Evolutionary conservation across 2,329 filamentous ascomycete species (phyloP).

Genomic region (Cytospora paraplurivora): DNA sequence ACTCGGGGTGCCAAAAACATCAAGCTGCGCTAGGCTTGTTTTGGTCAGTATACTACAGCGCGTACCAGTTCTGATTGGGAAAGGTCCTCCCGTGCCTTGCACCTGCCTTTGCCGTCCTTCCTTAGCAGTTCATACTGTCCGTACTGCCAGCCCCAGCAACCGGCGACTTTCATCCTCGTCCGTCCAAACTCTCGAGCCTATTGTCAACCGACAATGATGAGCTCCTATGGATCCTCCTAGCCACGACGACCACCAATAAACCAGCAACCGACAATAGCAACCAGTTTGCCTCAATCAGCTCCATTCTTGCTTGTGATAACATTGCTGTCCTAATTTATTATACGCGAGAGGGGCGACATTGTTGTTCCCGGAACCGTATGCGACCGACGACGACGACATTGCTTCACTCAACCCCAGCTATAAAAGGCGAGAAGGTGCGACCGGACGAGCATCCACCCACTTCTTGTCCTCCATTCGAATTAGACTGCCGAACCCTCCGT

Average conservation of each 20-base stretch:
- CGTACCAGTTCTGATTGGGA: constrained; percentile 21
- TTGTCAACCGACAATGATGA: constrained; percentile 5
- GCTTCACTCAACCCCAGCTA: constrained; percentile 7
- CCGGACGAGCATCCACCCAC: neutral
- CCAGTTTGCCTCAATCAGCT: neutral
- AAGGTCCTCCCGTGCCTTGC: constrained; percentile 3
- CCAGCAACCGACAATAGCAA: constrained; percentile 8
- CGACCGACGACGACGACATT: constrained; percentile 3
- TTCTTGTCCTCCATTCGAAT: neutral
- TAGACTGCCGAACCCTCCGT: neutral
- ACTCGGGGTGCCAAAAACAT: constrained; percentile 15
- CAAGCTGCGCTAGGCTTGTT: constrained; percentile 20
- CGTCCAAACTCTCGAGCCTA: constrained; percentile 14
- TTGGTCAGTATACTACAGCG: neutral
- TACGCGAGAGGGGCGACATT: constrained; percentile 1
- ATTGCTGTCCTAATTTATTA: constrained; percentile 10
- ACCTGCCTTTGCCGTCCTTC: constrained; percentile 14
- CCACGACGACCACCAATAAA: constrained; percentile 11
- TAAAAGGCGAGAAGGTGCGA: neutral
- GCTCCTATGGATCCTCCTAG: neutral
- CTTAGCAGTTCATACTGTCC: constrained; percentile 9
- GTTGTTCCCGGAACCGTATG: constrained; percentile 6
- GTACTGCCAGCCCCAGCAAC: constrained; percentile 16
- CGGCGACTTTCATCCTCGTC: constrained; percentile 7
- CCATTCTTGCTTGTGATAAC: constrained; percentile 14